Conservation (phyloP, 371 early-diverging fungal genomes). For the Neoconidiobolus thromboides region DNA sequence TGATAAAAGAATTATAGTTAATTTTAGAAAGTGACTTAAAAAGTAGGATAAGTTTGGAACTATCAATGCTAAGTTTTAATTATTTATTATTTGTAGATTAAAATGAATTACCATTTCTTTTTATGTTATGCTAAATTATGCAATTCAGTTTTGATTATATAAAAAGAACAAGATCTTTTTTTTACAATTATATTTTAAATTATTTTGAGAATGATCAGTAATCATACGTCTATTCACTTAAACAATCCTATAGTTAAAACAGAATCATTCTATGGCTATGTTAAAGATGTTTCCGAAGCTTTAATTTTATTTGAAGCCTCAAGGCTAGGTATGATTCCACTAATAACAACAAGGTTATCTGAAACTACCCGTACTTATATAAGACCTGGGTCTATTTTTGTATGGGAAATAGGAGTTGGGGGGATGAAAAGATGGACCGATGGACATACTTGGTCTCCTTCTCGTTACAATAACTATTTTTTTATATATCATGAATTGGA, state of each 20-base stretch:
- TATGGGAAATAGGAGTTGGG: conserved; percentile 72
- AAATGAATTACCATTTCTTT: too few species aligned
- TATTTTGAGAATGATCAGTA: too few species aligned
- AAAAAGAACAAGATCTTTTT: too few species aligned
- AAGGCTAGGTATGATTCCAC: neutral
- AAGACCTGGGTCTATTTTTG: conserved; percentile 68
- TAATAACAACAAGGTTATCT: conserved; percentile 25
- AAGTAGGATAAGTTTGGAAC: too few species aligned
- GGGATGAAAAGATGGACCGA: conserved; percentile 88
- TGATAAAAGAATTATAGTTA: too few species aligned
- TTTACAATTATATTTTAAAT: too few species aligned
- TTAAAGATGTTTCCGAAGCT: neutral
- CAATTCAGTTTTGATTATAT: too few species aligned
- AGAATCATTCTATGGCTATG: neutral
- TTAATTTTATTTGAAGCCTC: neutral
- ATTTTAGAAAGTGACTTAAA: too few species aligned
- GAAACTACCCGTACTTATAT: conserved; percentile 56
- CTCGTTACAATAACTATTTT: conserved; percentile 63
- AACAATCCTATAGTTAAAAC: neutral
- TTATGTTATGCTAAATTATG: too few species aligned
- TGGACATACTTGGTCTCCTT: conserved; percentile 72
- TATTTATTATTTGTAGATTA: too few species aligned
- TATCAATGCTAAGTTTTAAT: too few species aligned
- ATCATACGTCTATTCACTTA: too few species aligned
- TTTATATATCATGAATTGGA: conserved; percentile 60